Evolutionary conservation across 176 grass and related monocot species (phyloP).

Genomic region (Cenchrus americanus): DNA sequence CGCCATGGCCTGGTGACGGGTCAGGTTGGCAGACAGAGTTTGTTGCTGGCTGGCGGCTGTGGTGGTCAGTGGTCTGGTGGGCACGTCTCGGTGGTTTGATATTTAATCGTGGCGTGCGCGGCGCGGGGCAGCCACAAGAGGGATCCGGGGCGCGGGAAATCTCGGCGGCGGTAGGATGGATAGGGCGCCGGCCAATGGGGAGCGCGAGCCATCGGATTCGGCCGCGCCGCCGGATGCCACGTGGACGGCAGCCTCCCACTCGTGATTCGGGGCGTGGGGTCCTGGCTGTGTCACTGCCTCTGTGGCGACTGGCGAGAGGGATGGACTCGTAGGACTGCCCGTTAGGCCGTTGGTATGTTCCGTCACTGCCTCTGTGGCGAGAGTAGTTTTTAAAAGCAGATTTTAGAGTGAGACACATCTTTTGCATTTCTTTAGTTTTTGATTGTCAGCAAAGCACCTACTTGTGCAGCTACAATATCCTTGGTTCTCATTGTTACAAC

Average conservation of each 20-base stretch:
- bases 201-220: slow-evolving; percentile 57
- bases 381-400: no score
- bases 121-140: slow-evolving; percentile 60
- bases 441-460: not conserved
- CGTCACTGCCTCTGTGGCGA: no score
- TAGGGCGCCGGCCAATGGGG: slow-evolving; percentile 90
- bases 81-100: slow-evolving; percentile 37
- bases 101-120: slow-evolving; percentile 45
- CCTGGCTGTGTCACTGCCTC: not conserved
- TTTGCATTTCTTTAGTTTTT: not conserved
- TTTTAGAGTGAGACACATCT: no score
- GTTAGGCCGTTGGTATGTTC: not conserved
- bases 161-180: slow-evolving; percentile 55
- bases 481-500: not conserved
- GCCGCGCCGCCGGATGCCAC: slow-evolving; percentile 48
- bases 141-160: slow-evolving; percentile 41
- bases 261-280: slow-evolving; percentile 38
- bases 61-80: slow-evolving; percentile 15
- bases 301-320: slow-evolving; percentile 1
- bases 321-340: not conserved
- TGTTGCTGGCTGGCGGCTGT: not conserved
- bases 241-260: slow-evolving; percentile 44
- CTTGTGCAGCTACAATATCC: not conserved
- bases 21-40: not conserved
- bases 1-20: slow-evolving; percentile 41